A percentile compares a stretch with the other conserved stretches of the same genome.
These are phyloP conservation scores for Niebla homalea DNA, from an alignment of 495 filamentous ascomycete genomes.

Conservation along the genomic window DNA sequence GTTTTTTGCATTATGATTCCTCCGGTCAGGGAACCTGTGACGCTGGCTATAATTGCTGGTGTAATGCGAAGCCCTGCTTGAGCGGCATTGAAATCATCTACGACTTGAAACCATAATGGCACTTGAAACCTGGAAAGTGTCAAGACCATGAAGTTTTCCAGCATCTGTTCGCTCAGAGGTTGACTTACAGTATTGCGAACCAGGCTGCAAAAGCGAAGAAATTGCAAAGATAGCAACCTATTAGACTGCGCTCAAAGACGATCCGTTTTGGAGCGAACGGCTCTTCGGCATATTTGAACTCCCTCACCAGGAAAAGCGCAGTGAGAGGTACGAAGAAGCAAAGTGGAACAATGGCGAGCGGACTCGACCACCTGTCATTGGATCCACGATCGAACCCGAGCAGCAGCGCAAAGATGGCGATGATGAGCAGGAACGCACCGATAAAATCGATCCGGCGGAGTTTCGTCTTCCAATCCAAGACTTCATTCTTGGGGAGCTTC, in stretches of 20 bases:
- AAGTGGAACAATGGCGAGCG: constrained; percentile 46
- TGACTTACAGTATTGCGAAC: constrained; percentile 33
- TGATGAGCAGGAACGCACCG: constrained; percentile 57
- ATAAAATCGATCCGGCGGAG: constrained; percentile 67
- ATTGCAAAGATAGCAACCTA: constrained; percentile 59
- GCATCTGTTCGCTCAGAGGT: too few species aligned
- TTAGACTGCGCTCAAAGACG: constrained; percentile 55
- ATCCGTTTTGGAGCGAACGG: constrained; percentile 74
- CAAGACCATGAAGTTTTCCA: too few species aligned
- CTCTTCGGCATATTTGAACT: constrained; percentile 54
- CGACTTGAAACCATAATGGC: constrained; percentile 66
- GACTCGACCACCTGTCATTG: constrained; percentile 55
- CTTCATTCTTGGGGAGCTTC: constrained; percentile 43
- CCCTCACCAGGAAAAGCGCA: constrained; percentile 53
- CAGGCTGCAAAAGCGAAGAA: constrained; percentile 63
- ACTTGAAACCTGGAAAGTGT: constrained; percentile 45
- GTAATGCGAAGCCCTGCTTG: constrained; percentile 52
- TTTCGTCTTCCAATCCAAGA: constrained; percentile 47
- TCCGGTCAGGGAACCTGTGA: constrained; percentile 54
- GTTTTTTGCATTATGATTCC: constrained; percentile 63
- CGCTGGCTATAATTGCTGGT: constrained; percentile 49
- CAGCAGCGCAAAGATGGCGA: constrained; percentile 57
- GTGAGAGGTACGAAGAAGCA: constrained; percentile 47
- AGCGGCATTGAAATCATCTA: constrained; percentile 51
- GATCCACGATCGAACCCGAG: constrained; percentile 67